Percentiles rank a stretch among this genome's conserved stretches.
Evolutionary conservation across 106 monocot genomes (phyloP).

Genomic region (Chionographis japonica): DNA sequence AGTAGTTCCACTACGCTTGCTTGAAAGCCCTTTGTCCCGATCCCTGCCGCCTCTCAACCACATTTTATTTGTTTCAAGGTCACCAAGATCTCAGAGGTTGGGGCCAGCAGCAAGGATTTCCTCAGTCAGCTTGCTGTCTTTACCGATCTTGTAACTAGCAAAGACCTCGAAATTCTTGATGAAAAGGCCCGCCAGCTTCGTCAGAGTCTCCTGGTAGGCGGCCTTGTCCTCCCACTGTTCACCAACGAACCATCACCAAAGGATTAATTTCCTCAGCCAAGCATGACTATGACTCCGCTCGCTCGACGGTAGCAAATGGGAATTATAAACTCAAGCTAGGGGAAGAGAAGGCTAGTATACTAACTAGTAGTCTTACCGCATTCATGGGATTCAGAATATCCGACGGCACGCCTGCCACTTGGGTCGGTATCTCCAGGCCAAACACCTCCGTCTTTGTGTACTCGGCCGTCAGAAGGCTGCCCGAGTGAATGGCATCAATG

Average conservation of each 20-base stretch:
- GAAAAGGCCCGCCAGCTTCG: slow-evolving; percentile 85
- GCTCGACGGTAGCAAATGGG: not conserved
- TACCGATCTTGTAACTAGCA: slow-evolving; percentile 73
- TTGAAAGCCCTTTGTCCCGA: no score
- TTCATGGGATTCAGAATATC: slow-evolving; percentile 79
- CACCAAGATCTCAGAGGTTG: not conserved
- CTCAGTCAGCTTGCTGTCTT: slow-evolving; percentile 70
- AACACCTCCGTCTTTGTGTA: slow-evolving; percentile 82
- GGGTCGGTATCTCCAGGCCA: slow-evolving; percentile 77
- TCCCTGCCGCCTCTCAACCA: no score
- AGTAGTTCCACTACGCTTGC: no score
- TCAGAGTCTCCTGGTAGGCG: slow-evolving; percentile 65
- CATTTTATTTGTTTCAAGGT: no score
- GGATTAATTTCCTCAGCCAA: not conserved
- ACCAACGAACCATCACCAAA: not conserved
- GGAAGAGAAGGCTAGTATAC: not conserved
- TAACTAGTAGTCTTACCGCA: slow-evolving; percentile 41
- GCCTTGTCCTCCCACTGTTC: slow-evolving; percentile 76
- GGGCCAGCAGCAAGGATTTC: slow-evolving; percentile 94
- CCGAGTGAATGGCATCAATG: slow-evolving; percentile 90
- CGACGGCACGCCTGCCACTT: slow-evolving; percentile 63
- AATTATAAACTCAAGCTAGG: not conserved
- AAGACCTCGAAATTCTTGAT: slow-evolving; percentile 96
- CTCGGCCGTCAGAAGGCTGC: slow-evolving; percentile 53
- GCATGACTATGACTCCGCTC: not conserved